Conservation (phyloP, 2,329 filamentous ascomycete species). For the Ophiosphaerella narmari region DNA sequence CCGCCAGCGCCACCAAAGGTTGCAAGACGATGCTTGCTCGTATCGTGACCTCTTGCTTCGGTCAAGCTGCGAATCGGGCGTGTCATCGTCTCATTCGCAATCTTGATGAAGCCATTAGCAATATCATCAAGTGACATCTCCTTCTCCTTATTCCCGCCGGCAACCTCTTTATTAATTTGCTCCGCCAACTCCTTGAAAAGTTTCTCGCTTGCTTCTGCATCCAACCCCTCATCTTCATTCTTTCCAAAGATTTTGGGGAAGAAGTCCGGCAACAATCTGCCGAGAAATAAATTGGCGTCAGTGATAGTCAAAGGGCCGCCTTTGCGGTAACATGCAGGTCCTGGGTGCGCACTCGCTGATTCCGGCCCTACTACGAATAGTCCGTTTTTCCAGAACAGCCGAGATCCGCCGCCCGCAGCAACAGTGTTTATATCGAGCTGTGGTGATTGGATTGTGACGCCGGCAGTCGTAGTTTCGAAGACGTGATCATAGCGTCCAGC, state of each 20-base stretch:
- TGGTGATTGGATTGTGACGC: slow-evolving; percentile 48
- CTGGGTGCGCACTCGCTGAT: slow-evolving; percentile 85
- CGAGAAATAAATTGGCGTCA: slow-evolving; percentile 86
- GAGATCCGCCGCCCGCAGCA: slow-evolving; percentile 83
- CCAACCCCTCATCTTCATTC: slow-evolving; percentile 80
- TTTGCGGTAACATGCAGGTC: slow-evolving; percentile 89
- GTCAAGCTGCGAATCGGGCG: slow-evolving; percentile 87
- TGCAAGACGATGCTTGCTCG: slow-evolving; percentile 84
- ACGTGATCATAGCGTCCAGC: slow-evolving; percentile 89
- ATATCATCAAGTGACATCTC: slow-evolving; percentile 81
- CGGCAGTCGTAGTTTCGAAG: slow-evolving; percentile 90
- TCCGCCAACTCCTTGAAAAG: slow-evolving; percentile 76
- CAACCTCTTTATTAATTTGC: slow-evolving; percentile 76
- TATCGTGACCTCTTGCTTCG: slow-evolving; percentile 90
- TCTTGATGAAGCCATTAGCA: slow-evolving; percentile 85
- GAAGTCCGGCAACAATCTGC: slow-evolving; percentile 83
- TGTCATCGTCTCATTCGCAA: slow-evolving; percentile 91
- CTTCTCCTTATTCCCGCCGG: slow-evolving; percentile 60
- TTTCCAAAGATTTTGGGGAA: slow-evolving; percentile 96
- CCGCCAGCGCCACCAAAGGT: slow-evolving; percentile 92
- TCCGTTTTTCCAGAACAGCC: slow-evolving; percentile 85
- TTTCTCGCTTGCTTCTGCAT: slow-evolving; percentile 73
- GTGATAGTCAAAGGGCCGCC: slow-evolving; percentile 90
- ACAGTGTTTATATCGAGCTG: slow-evolving; percentile 85
- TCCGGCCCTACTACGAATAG: slow-evolving; percentile 90